Evolutionary conservation across 148 eudicot species (phyloP), one percentile per base, ranked within the genome.

Genomic region (Bassia scoparia): DNA sequence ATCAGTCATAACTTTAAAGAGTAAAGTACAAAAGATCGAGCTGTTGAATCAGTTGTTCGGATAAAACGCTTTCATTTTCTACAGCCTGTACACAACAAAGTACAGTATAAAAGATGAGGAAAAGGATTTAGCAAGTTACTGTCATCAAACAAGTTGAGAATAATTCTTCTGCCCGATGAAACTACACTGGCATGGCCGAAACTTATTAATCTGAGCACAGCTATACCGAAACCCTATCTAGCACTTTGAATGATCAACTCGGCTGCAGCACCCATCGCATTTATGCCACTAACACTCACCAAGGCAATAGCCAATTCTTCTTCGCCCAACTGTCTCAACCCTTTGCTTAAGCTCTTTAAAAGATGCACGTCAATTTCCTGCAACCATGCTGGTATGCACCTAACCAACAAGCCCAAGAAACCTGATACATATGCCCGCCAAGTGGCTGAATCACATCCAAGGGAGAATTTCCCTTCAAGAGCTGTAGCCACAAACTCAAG

Each of bases 351-450:
- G 67, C 88, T 92, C 82, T 84, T 90, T 76, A 92, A 66, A 37
- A 92, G 77, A 24, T 70, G 77, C 52, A 88, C 87, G 48, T 96
- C 92, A 10, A 87, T 85, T 65, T 96, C 96, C 35, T 33, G 54
- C 75, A 92, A 75, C 99, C 97, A 96, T 13, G 64, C 41, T 0
- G 94, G 97, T 0, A 94, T 78, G 68, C 95, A 90, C 24, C 87
- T 80, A 34, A 90, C 91, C 78, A 96, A 80, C 87, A 96, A 85
- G 66, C 95, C 87, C 71, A 92, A 78, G 61, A 89, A 89, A 7
- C 97, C 92, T 1, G 87, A 83, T 20, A 90, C 91, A 49, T 96
- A 96, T 1, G 97, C 88, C 67, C 77, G 85, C 99, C 99, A 96
- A 0, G 90, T 88, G 2, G 87, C 84, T 67, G 61, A 61, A 65